Evolutionary conservation across 352 stramenopile genomes (phyloP).

Genomic region (Thraustochytrium striatum): DNA sequence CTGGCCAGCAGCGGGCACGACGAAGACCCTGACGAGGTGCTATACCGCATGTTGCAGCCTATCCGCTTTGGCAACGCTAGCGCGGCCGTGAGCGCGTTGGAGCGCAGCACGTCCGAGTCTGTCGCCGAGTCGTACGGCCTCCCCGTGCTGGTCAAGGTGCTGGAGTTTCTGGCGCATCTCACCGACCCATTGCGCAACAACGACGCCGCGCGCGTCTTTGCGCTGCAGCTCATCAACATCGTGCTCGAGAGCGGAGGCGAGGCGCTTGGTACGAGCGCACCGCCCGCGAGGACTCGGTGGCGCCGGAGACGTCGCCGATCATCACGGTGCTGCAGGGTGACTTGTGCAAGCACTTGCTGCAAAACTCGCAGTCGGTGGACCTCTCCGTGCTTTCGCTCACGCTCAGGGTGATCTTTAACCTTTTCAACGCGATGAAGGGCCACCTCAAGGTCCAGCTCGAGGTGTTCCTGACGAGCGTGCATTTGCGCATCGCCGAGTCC

Average conservation of each 20-base stretch:
- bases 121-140: constrained; percentile 67
- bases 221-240: constrained; percentile 92
- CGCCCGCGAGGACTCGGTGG: constrained; percentile 63
- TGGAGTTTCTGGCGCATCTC: constrained; percentile 85
- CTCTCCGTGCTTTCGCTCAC: constrained; percentile 83
- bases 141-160: constrained; percentile 81
- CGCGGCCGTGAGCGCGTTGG: not conserved
- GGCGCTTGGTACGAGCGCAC: constrained; percentile 62
- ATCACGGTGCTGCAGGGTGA: constrained; percentile 77
- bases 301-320: constrained; percentile 69
- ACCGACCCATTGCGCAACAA: constrained; percentile 83
- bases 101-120: not conserved
- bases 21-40: constrained; percentile 38
- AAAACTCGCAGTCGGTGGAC: constrained; percentile 90
- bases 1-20: not conserved
- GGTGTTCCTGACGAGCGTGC: constrained; percentile 95
- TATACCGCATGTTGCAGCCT: constrained; percentile 36
- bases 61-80: constrained; percentile 14
- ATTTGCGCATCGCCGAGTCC: constrained; percentile 78
- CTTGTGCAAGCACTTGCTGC: constrained; percentile 92
- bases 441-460: constrained; percentile 98
- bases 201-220: constrained; percentile 78
- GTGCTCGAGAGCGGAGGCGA: constrained; percentile 87
- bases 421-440: constrained; percentile 98
- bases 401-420: constrained; percentile 96